These are phyloP conservation scores for Toxicodendron radicans DNA, from an alignment of 345 rosid genomes.

Conservation along the genomic window DNA sequence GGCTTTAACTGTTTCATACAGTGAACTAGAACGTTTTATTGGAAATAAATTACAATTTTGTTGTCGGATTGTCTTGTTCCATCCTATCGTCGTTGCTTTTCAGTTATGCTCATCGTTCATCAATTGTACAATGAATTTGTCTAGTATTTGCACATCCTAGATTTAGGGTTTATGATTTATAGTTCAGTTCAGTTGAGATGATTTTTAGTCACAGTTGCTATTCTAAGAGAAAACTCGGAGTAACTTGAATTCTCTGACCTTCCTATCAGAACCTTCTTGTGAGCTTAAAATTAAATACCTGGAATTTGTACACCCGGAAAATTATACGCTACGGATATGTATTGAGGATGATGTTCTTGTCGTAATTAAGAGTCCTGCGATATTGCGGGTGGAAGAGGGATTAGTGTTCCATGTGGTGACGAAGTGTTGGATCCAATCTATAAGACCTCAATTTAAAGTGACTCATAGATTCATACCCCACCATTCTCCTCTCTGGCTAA, in stretches of 20 bases:
- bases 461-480: background rate
- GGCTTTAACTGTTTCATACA: background rate
- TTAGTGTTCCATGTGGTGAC: background rate
- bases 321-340: background rate
- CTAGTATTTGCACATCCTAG: background rate
- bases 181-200: background rate
- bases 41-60: background rate
- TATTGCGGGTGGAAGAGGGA: background rate
- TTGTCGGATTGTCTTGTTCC: background rate
- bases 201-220: background rate
- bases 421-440: background rate
- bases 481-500: background rate
- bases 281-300: background rate
- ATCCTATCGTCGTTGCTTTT: background rate
- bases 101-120: background rate
- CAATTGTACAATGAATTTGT: background rate
- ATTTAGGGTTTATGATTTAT: background rate
- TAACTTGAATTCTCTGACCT: background rate
- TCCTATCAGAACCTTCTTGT: background rate
- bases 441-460: background rate
- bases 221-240: too few relatives aligned
- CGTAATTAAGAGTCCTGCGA: background rate
- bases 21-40: background rate
- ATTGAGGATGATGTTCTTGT: background rate
- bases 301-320: background rate